Evolutionary conservation across 306 rosid species (phyloP).

Genomic region (Prinsepia uniflora): DNA sequence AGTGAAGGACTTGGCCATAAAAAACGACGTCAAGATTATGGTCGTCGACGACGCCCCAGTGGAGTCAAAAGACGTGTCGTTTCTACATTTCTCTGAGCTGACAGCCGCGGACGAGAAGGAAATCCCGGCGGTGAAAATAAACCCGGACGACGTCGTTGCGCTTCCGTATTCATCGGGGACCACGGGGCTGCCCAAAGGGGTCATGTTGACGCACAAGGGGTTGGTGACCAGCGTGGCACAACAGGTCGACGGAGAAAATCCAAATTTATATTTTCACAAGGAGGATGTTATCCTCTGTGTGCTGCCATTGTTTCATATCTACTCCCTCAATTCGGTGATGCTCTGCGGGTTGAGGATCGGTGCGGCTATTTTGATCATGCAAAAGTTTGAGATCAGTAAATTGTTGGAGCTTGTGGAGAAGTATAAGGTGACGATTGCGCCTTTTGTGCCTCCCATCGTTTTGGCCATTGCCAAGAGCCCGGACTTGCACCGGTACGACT

Average conservation of each 20-base stretch:
- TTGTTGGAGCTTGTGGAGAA: conserved; percentile 42
- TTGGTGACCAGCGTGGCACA: conserved; percentile 66
- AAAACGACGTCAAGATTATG: conserved; percentile 24
- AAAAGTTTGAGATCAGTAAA: conserved; percentile 48
- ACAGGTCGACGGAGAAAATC: conserved; percentile 73
- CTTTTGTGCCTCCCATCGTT: conserved; percentile 75
- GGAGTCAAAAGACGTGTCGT: background rate
- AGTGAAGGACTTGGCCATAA: conserved; percentile 33
- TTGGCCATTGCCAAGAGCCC: conserved; percentile 57
- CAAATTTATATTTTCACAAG: conserved; percentile 41
- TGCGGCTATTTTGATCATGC: conserved; percentile 60
- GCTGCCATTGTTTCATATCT: conserved; percentile 77
- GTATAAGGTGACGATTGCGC: conserved; percentile 56
- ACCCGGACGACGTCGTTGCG: conserved; percentile 67
- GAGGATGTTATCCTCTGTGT: conserved; percentile 73
- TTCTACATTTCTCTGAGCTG: conserved; percentile 33
- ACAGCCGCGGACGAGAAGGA: conserved; percentile 40
- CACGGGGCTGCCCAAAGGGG: conserved; percentile 70
- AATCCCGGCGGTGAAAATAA: conserved; percentile 47
- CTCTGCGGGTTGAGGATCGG: conserved; percentile 64
- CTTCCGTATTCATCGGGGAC: conserved; percentile 81
- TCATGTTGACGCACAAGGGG: conserved; percentile 64
- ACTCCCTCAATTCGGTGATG: conserved; percentile 62
- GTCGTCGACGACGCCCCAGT: conserved; percentile 30
- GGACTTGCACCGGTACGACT: conserved; percentile 36